phyloP scores from a whole-genome alignment of 768 basidiomycete genomes.

The Baorangia bicolor region DNA sequence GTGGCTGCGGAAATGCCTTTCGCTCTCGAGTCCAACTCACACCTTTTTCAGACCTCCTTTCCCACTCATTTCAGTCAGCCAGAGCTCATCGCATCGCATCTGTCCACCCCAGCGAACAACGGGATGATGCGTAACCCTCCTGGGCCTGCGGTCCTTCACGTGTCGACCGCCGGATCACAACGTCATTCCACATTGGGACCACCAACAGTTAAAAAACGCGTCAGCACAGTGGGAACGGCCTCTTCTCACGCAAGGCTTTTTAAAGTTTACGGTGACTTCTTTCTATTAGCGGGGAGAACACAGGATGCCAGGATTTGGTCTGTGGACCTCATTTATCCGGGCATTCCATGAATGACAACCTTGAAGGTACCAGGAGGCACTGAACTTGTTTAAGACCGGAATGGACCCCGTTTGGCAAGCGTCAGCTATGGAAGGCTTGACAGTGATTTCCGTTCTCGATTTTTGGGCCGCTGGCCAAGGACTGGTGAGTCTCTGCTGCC shows the following conservation, averaged over 20 bases:
- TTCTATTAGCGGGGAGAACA: conserved; percentile 80
- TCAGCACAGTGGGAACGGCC: conserved; percentile 60
- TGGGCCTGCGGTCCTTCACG: conserved; percentile 32
- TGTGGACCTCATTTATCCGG: conserved; percentile 17
- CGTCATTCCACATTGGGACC: conserved; percentile 54
- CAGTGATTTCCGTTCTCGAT: conserved; percentile 75
- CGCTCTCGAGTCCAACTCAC: conserved; percentile 47
- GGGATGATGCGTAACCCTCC: conserved; percentile 54
- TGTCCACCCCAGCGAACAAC: conserved; percentile 27
- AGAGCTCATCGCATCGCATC: conserved; percentile 40
- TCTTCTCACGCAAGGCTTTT: conserved; percentile 84
- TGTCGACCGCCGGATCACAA: conserved; percentile 25
- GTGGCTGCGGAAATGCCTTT: conserved; percentile 59
- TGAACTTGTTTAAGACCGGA: conserved; percentile 68
- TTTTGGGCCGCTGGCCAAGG: conserved; percentile 80
- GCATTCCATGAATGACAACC: conserved; percentile 18
- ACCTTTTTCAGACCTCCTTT: conserved; percentile 43
- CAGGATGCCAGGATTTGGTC: conserved; percentile 83
- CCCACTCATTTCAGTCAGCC: conserved; percentile 55
- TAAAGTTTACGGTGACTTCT: conserved; percentile 88
- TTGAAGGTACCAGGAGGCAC: conserved; percentile 81
- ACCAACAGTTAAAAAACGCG: conserved; percentile 53
- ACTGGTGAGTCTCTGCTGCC: conserved; percentile 47
- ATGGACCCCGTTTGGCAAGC: conserved; percentile 90
- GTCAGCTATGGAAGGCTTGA: conserved; percentile 81